A percentile compares a stretch with the other conserved stretches of the same genome.
Evolutionary conservation across 2,329 filamentous ascomycete species (phyloP).

Genomic region (Clonostachys solani): DNA sequence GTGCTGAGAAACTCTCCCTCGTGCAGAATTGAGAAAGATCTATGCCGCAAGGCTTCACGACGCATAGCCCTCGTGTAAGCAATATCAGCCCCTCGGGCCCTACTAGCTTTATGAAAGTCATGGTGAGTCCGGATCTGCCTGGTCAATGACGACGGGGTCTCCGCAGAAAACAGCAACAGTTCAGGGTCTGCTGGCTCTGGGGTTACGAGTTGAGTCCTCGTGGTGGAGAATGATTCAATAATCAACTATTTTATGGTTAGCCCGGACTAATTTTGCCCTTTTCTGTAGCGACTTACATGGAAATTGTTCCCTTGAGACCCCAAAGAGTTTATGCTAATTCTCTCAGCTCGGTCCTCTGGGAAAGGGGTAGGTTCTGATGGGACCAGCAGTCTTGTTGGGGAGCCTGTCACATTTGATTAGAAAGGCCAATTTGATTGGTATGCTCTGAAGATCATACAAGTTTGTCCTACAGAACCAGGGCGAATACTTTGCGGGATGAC

Average conservation of each 20-base stretch:
- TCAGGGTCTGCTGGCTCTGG: too few relatives aligned
- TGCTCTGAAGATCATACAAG: constrained; percentile 10
- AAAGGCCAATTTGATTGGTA: too few relatives aligned
- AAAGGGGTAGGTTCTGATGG: constrained; percentile 9
- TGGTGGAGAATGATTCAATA: too few relatives aligned
- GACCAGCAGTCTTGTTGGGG: constrained; percentile 11
- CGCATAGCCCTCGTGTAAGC: not conserved
- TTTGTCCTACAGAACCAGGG: constrained; percentile 24
- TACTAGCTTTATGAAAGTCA: too few relatives aligned
- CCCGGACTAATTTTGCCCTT: too few relatives aligned
- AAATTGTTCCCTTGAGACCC: constrained; percentile 6
- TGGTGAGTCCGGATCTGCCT: too few relatives aligned
- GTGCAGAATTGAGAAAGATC: not conserved
- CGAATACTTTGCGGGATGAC: constrained; percentile 34
- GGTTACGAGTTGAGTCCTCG: too few relatives aligned
- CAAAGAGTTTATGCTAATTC: constrained; percentile 24
- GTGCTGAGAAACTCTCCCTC: not conserved
- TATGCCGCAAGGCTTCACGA: not conserved
- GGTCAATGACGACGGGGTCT: too few relatives aligned
- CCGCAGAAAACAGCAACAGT: too few relatives aligned
- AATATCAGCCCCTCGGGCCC: not conserved
- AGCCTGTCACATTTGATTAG: constrained; percentile 8
- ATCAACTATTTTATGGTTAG: too few relatives aligned
- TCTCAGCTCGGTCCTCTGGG: constrained; percentile 8
- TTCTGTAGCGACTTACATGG: too few relatives aligned